Evolutionary conservation across 2,329 filamentous ascomycete genomes (phyloP), one percentile per base, ranked within the genome.

Genomic region (Huntiella bhutanensis): DNA sequence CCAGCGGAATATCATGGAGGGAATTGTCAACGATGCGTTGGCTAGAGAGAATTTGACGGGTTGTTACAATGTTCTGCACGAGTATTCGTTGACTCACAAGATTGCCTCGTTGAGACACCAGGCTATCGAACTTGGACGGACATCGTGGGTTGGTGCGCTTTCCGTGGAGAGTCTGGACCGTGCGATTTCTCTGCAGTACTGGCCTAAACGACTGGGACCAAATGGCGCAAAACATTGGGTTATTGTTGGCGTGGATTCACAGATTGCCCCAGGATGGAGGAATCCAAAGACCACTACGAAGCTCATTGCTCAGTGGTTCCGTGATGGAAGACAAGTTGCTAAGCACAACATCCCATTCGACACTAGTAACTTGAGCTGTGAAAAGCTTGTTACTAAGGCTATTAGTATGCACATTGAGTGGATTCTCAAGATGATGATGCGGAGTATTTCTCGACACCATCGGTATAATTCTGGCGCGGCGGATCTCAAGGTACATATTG

Each of bases 131-230:
- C 65, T 98, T 49, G 70, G 71, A 47, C 73, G 71, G 48, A 73
- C 71, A 3, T 73, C 75, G 32, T 96, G 91, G 88, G 76, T 78
- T 32, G 79, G 83, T 47, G 77, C 79, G 33, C 60, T 96, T 40
- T 76, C 75, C 54, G 71, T 93, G 12, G 84, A 95, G 57, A 69
- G 78, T 22, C 68, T 94, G 34, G 82, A 91, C 58, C 75, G 91
- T 50, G 80, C 80, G 22, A 65, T 98, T 49, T 76, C 86, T 7
- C 73, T 98, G 33, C 87, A 95, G 56, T 98, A 98, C 62, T 98
- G 91, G 91, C 68, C 73, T 12, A 71, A 73, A 43, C 74, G 77
- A 10, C 52, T 56, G 15, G 53, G 56, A 4, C 57, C 61, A 28
- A 64, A 64, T 36, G 75, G 75, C 1, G 68, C 73, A 12, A 94